phyloP scores from a whole-genome alignment of 2,329 filamentous ascomycete species.

The Alternaria infectoria region DNA sequence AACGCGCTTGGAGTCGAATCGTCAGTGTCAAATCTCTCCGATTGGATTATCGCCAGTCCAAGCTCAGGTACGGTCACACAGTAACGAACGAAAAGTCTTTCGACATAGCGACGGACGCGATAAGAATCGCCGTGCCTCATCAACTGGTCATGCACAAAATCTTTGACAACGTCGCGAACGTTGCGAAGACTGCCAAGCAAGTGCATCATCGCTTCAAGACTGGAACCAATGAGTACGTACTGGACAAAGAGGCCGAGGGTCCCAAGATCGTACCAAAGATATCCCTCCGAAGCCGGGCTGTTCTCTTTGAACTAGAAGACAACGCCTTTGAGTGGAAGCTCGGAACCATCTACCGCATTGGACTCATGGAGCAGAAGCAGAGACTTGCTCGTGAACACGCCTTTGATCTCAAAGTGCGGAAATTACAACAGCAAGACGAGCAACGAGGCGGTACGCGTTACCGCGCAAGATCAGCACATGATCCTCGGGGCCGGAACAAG shows the following conservation, averaged over 20 bases:
- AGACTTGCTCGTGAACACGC: slow-evolving; percentile 88
- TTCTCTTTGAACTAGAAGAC: slow-evolving; percentile 93
- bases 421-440: slow-evolving; percentile 70
- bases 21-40: slow-evolving; percentile 82
- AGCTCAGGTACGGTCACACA: slow-evolving; percentile 68
- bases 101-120: slow-evolving; percentile 83
- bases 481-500: slow-evolving; percentile 47
- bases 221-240: slow-evolving; percentile 83
- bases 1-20: slow-evolving; percentile 82
- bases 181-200: slow-evolving; percentile 84
- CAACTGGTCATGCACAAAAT: slow-evolving; percentile 88
- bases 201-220: slow-evolving; percentile 93
- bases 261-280: slow-evolving; percentile 88
- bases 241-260: slow-evolving; percentile 82
- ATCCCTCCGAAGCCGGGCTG: slow-evolving; percentile 78
- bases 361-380: slow-evolving; percentile 87
- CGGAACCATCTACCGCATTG: slow-evolving; percentile 89
- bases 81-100: slow-evolving; percentile 78
- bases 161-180: slow-evolving; percentile 91
- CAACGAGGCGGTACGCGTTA: slow-evolving; percentile 57
- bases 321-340: slow-evolving; percentile 98
- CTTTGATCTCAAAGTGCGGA: slow-evolving; percentile 85
- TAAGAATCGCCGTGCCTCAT: slow-evolving; percentile 87
- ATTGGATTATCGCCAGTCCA: slow-evolving; percentile 79
- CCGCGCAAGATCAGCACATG: slow-evolving; percentile 61